Base-by-base conservation (phyloP, 1,139 yeast species). In the Candida frijolesensis region DNA sequence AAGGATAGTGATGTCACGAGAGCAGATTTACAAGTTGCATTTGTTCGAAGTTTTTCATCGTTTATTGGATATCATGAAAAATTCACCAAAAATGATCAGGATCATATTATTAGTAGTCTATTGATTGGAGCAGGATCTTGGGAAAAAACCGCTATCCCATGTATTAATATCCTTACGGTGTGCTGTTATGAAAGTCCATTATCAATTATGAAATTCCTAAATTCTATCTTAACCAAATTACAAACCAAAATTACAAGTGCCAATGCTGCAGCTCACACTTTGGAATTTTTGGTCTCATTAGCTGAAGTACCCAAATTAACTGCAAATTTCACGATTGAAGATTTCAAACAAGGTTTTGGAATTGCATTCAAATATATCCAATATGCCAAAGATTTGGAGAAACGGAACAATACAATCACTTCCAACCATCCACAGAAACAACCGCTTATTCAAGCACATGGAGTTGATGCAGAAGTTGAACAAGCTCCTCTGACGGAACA, bases 111-210 rank as follows among this genome's bases (percentile, higher is more conserved):
- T 8, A 79, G 79, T 54, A 78, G 92, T 0, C 74, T 89, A 39
- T 76, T 87, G 10, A 71, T 76, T 46, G 90, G 91, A 0, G 68
- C 89, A 49, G 79, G 83, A 2, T 84, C 91, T 2, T 87, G 94
- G 87, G 92, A 89, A 54, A 82, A 81, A 55, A 83, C 96, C 0
- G 89, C 92, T 0, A 81, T 87, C 34, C 91, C 95, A 1, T 83
- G 91, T 59, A 80, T 90, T 45, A 91, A 89, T 59, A 85, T 87
- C 29, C 71, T 90, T 53, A 83, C 89, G 0, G 79, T 88, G 1
- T 87, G 95, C 57, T 88, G 96, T 64, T 88, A 87, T 62, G 96
- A 89, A 61, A 76, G 87, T 45, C 96, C 96, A 0, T 64, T 79
- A 15, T 85, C 95, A 0, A 76, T 89, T 49, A 87, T 87, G 64